Evolutionary conservation across 1,284 basidiomycete species (phyloP).

Genomic region (Ceratobasidium sp.): DNA sequence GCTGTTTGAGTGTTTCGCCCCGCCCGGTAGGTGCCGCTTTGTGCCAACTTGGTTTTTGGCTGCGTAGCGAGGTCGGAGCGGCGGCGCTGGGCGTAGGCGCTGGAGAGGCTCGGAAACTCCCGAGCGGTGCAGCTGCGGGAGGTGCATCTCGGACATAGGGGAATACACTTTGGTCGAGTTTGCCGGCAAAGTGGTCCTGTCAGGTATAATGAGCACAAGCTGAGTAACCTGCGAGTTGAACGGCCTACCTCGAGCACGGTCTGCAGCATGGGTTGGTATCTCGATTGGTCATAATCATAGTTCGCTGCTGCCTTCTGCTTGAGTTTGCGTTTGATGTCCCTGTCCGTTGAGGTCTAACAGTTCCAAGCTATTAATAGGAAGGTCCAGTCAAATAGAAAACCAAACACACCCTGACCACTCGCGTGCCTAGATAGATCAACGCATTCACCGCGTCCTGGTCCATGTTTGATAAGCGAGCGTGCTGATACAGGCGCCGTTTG

Average conservation of each 20-base stretch:
- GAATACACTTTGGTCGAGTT: slow-evolving; percentile 80
- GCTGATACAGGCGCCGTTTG: slow-evolving; percentile 91
- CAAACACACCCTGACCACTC: slow-evolving; percentile 78
- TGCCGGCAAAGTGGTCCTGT: slow-evolving; percentile 82
- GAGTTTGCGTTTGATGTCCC: slow-evolving; percentile 77
- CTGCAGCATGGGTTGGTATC: slow-evolving; percentile 88
- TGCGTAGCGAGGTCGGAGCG: slow-evolving; percentile 75
- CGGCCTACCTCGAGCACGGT: slow-evolving; percentile 77
- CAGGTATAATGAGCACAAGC: not conserved
- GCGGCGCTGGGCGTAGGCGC: slow-evolving; percentile 45
- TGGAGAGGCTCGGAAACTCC: slow-evolving; percentile 53
- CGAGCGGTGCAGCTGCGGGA: slow-evolving; percentile 54
- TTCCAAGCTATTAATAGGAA: slow-evolving; percentile 29
- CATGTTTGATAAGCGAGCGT: slow-evolving; percentile 85
- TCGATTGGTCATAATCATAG: slow-evolving; percentile 94
- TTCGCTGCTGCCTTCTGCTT: slow-evolving; percentile 78
- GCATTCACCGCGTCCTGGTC: slow-evolving; percentile 97
- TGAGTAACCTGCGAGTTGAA: slow-evolving; percentile 41
- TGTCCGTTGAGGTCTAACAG: slow-evolving; percentile 67
- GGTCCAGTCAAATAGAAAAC: slow-evolving; percentile 28
- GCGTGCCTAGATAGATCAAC: slow-evolving; percentile 80
- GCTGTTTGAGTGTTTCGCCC: slow-evolving; percentile 67
- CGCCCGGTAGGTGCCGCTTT: slow-evolving; percentile 61
- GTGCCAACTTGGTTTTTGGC: slow-evolving; percentile 81
- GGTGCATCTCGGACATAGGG: slow-evolving; percentile 93